Conservation (phyloP, 2,329 filamentous ascomycete species). For the Fusarium falciforme region DNA sequence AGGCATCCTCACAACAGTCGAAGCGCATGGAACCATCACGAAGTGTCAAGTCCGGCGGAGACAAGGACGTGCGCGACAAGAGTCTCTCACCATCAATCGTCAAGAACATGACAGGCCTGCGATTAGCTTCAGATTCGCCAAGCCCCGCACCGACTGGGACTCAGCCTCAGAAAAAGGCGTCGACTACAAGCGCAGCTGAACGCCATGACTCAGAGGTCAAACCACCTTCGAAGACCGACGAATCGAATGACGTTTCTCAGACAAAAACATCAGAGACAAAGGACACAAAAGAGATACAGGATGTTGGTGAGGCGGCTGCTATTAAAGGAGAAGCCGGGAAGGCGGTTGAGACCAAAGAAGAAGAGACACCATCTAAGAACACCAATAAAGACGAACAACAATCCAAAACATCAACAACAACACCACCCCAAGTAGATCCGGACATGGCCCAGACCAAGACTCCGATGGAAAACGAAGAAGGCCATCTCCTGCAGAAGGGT, state of each 20-base stretch:
- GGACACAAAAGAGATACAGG: not conserved
- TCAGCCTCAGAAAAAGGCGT: slow-evolving; percentile 37
- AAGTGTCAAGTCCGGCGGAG: slow-evolving; percentile 7
- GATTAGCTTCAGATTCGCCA: slow-evolving; percentile 44
- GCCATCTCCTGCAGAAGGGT: slow-evolving; percentile 53
- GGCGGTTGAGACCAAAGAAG: slow-evolving; percentile 3
- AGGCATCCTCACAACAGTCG: slow-evolving; percentile 10
- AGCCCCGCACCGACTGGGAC: slow-evolving; percentile 27
- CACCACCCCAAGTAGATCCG: not conserved
- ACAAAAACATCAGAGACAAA: not conserved
- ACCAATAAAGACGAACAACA: not conserved
- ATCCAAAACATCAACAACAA: not conserved
- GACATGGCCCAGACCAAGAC: slow-evolving; percentile 16
- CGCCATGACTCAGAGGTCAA: slow-evolving; percentile 25
- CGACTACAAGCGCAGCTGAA: slow-evolving; percentile 30
- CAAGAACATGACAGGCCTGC: slow-evolving; percentile 47
- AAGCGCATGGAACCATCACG: slow-evolving; percentile 20
- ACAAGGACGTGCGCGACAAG: slow-evolving; percentile 24
- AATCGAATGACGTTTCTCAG: slow-evolving; percentile 21
- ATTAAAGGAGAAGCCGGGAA: slow-evolving; percentile 19
- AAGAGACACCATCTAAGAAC: not conserved
- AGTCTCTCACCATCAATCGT: slow-evolving; percentile 46
- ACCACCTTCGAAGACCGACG: slow-evolving; percentile 25
- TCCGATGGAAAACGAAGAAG: slow-evolving; percentile 10
- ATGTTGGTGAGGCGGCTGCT: slow-evolving; percentile 3